Conservation (phyloP, 192 early-diverging fungal genomes). For the Helicostylum pulchrum region DNA sequence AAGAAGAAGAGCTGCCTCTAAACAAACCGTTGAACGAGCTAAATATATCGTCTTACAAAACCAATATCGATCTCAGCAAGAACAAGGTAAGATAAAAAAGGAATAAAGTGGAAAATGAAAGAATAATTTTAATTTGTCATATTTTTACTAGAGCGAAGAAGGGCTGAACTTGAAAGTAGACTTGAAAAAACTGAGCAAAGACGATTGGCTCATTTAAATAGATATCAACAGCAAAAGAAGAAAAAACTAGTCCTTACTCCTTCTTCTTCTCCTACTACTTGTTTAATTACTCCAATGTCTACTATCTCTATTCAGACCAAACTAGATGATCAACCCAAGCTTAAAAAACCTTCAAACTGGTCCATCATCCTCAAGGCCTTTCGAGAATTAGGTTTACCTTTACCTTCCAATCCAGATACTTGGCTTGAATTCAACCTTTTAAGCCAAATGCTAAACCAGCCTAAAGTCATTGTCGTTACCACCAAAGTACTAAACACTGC, state of each 20-base stretch:
- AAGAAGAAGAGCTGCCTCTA: conserved; percentile 14
- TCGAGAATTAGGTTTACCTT: conserved; percentile 9
- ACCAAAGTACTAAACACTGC: conserved; percentile 34
- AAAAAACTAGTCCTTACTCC: background rate
- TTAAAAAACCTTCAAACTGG: conserved; percentile 14
- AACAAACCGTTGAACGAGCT: conserved; percentile 25
- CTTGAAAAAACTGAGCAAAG: conserved; percentile 9
- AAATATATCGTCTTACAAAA: conserved; percentile 18
- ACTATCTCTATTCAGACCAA: background rate
- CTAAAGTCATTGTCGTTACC: conserved; percentile 38
- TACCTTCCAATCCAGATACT: conserved; percentile 1
- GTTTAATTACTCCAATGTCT: background rate
- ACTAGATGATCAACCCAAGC: background rate
- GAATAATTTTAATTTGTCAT: background rate
- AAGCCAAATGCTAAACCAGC: conserved; percentile 27
- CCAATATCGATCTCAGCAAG: conserved; percentile 4
- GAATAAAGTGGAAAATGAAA: background rate
- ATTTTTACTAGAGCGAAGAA: conserved; percentile 3
- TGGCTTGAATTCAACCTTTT: conserved; percentile 32
- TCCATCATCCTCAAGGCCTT: conserved; percentile 13
- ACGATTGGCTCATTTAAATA: conserved; percentile 14
- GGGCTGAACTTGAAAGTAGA: conserved; percentile 12
- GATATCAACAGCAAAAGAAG: background rate
- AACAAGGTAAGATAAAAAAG: conserved; percentile 9
- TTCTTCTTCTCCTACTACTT: background rate